These are phyloP conservation scores for Amphichorda felina DNA, from an alignment of 2,329 filamentous ascomycete genomes.

Conservation along the genomic window DNA sequence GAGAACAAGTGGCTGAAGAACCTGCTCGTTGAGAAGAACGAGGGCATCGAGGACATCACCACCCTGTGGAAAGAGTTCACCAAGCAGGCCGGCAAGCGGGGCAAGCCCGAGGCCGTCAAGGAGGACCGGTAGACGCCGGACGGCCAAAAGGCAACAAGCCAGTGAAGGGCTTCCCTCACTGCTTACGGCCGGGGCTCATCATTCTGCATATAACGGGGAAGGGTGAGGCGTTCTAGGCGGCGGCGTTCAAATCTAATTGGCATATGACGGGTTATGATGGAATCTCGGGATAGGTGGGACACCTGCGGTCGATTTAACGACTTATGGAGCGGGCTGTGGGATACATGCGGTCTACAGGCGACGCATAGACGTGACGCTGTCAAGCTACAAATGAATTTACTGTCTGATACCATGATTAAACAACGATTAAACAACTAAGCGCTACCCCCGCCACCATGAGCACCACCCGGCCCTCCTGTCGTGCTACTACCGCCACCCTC, in stretches of 20 bases:
- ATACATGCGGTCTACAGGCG: too few relatives aligned
- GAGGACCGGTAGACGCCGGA: conserved; percentile 8
- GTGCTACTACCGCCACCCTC: not conserved
- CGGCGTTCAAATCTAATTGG: not conserved
- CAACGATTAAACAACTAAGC: too few relatives aligned
- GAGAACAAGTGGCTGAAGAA: conserved; percentile 78
- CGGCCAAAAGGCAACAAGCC: not conserved
- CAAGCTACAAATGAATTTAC: too few relatives aligned
- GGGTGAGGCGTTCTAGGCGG: not conserved
- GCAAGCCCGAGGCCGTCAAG: conserved; percentile 7
- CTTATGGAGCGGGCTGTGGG: too few relatives aligned
- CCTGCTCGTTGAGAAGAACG: conserved; percentile 72
- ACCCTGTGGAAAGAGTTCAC: conserved; percentile 39
- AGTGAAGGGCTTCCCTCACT: conserved; percentile 1
- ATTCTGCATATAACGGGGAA: not conserved
- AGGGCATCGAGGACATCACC: conserved; percentile 41
- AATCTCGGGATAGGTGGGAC: too few relatives aligned
- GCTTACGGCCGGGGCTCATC: not conserved
- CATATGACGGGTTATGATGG: too few relatives aligned
- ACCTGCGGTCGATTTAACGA: too few relatives aligned
- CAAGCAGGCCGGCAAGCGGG: conserved; percentile 20
- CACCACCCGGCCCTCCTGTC: too few relatives aligned
- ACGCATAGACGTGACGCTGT: not conserved
- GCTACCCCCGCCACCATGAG: too few relatives aligned
- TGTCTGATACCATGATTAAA: too few relatives aligned